Evolutionary conservation across 1,284 basidiomycete species (phyloP).

Genomic region (Naganishia albida): DNA sequence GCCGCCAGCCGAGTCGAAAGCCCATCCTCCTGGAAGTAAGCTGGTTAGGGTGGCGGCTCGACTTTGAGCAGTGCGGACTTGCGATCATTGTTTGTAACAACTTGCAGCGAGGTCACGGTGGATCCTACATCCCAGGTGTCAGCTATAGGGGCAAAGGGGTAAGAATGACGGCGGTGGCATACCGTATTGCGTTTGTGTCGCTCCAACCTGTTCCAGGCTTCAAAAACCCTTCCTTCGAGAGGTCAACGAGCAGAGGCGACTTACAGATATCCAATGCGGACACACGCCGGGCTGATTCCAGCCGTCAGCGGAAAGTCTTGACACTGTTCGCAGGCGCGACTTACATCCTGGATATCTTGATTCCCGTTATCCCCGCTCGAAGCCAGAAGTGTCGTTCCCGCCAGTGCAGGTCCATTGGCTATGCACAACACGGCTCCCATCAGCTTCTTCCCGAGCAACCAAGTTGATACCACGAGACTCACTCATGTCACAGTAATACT

Average conservation of each 20-base stretch:
- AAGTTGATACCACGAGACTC: background rate
- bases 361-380: slow-evolving; percentile 23
- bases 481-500: slow-evolving; percentile 24
- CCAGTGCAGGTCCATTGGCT: slow-evolving; percentile 2
- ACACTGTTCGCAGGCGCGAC: too few relatives aligned
- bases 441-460: background rate
- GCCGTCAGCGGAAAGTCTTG: background rate
- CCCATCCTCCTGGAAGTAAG: slow-evolving; percentile 8
- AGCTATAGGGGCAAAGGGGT: too few relatives aligned
- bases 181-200: slow-evolving; percentile 17
- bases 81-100: slow-evolving; percentile 19
- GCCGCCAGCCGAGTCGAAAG: slow-evolving; percentile 18
- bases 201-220: background rate
- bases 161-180: too few relatives aligned
- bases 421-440: background rate
- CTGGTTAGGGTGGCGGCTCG: background rate
- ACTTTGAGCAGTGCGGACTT: background rate
- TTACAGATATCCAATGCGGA: slow-evolving; percentile 17
- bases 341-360: slow-evolving; percentile 25
- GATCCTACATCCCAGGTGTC: slow-evolving; percentile 1
- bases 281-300: slow-evolving; percentile 1
- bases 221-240: background rate
- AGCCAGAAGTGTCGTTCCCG: slow-evolving; percentile 11
- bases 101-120: slow-evolving; percentile 22
- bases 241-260: background rate